Conservation (phyloP, 495 filamentous ascomycete species). For the Hyaloscypha bicolor region DNA sequence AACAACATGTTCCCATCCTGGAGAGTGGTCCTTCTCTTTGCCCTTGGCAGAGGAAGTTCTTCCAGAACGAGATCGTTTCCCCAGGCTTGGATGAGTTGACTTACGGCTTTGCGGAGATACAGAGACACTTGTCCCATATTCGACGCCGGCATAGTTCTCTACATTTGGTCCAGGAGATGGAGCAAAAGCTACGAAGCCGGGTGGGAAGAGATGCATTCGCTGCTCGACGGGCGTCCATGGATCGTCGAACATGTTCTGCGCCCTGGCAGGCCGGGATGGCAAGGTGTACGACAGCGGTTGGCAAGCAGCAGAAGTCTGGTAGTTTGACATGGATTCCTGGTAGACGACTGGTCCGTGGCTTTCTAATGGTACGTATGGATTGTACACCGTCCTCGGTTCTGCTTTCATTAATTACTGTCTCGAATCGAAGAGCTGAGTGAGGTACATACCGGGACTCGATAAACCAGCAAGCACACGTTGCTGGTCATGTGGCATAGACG, state of each 20-base stretch:
- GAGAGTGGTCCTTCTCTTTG: slow-evolving; percentile 3
- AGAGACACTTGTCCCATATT: not conserved
- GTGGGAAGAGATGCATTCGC: not conserved
- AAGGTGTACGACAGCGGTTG: too few species aligned
- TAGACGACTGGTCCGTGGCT: not conserved
- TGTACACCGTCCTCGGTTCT: slow-evolving; percentile 9
- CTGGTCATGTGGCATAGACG: slow-evolving; percentile 10
- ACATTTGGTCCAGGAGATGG: slow-evolving; percentile 16
- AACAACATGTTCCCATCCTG: slow-evolving; percentile 16
- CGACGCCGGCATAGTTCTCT: not conserved
- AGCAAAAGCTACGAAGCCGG: slow-evolving; percentile 12
- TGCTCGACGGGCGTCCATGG: slow-evolving; percentile 21
- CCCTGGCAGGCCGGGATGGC: not conserved
- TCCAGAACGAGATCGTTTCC: not conserved
- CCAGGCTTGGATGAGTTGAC: not conserved
- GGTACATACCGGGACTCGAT: slow-evolving; percentile 8
- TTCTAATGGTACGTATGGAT: not conserved
- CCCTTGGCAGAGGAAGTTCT: not conserved
- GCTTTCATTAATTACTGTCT: not conserved
- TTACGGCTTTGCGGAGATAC: not conserved
- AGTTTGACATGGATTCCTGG: not conserved
- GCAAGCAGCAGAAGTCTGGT: not conserved
- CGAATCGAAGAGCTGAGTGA: not conserved
- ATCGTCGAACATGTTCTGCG: not conserved
- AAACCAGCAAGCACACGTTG: not conserved